Percentiles rank a stretch among this genome's conserved stretches.
Conservation (phyloP, 2,329 filamentous ascomycete genomes). For the Cytospora chrysosperma region DNA sequence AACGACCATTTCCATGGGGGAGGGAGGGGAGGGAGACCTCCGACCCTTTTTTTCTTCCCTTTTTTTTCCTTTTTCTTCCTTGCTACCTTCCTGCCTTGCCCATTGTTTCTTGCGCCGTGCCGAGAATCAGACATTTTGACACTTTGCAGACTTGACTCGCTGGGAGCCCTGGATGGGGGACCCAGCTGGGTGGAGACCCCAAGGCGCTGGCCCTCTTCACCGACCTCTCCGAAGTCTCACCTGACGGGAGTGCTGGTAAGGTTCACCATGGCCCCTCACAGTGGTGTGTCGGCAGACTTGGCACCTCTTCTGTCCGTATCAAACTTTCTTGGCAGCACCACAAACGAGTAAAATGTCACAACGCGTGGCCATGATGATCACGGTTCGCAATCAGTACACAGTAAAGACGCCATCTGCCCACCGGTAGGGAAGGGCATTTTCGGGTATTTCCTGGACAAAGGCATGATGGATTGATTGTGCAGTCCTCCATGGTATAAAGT, state of each 20-base stretch:
- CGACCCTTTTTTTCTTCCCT: not conserved
- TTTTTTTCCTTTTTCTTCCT: too few species aligned
- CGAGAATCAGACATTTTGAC: not conserved
- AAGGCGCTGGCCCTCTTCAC: not conserved
- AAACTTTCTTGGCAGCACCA: not conserved
- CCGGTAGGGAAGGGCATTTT: not conserved
- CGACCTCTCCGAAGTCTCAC: not conserved
- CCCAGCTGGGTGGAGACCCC: not conserved
- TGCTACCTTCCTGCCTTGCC: too few species aligned
- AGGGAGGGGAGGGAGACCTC: not conserved
- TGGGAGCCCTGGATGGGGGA: not conserved
- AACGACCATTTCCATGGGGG: constrained; percentile 10
- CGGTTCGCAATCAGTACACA: not conserved
- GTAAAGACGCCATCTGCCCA: not conserved
- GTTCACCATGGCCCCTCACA: not conserved
- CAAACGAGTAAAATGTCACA: not conserved
- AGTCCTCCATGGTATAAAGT: too few species aligned
- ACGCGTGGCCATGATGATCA: not conserved
- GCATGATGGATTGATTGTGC: not conserved
- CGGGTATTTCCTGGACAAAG: not conserved
- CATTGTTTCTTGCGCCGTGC: too few species aligned
- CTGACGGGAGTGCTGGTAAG: not conserved
- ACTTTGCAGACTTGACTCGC: not conserved
- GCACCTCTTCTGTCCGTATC: not conserved
- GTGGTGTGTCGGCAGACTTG: not conserved